Base-by-base conservation (phyloP, 2,329 filamentous ascomycete genomes). In the Colletotrichum liaoningense region DNA sequence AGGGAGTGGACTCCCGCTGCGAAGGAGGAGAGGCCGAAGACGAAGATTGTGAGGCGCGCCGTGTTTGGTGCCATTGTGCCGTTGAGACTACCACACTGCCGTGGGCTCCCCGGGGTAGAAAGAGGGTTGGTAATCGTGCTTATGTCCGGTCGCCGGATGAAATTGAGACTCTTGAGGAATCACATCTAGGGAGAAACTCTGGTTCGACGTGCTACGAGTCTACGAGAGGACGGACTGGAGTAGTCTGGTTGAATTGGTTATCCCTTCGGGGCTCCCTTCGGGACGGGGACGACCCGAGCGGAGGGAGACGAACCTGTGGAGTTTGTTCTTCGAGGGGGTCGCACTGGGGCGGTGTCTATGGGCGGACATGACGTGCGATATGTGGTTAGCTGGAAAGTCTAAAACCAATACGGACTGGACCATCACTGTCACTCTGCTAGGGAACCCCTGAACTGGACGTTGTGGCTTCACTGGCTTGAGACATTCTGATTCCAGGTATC, bases 1-100 rank as follows among this genome's bases (percentile, higher is more conserved):
- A 62, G n/a, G 26, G 72, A 75, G 26, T 63, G 24, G 52, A 78
- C 22, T 33, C 77, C 78, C 30, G 76, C 72, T 14, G 73, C n/a
- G 46, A 79, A 56, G 12, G 77, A 76, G 4, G 77, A 76, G 54
- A 77, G 16, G 38, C 77, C 78, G 58, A 79, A 79, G 57, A 69
- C 52, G 62, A 78, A 76, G 52, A 78, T 76, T 24, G 76, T 77
- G 55, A 74, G 22, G 3, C 52, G 30, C 12, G 63, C 54, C 8
- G 35, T 16, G n/a, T 49, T n/a, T 22, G 62, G 46, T 3, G 62
- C 30, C 62, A 38, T 55, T 33, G 30, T 38, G 38, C 38, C 38
- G 16, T 42, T 7, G 16, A 19, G 38, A 42, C 38, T 42, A 19
- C 33, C 33, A 35, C 33, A 42, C 38, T 42, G 38, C 38, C 14